Percentiles rank a stretch among this genome's conserved stretches.
Conservation (phyloP, 805 yeast genomes). For the Scheffersomyces lignosus region DNA sequence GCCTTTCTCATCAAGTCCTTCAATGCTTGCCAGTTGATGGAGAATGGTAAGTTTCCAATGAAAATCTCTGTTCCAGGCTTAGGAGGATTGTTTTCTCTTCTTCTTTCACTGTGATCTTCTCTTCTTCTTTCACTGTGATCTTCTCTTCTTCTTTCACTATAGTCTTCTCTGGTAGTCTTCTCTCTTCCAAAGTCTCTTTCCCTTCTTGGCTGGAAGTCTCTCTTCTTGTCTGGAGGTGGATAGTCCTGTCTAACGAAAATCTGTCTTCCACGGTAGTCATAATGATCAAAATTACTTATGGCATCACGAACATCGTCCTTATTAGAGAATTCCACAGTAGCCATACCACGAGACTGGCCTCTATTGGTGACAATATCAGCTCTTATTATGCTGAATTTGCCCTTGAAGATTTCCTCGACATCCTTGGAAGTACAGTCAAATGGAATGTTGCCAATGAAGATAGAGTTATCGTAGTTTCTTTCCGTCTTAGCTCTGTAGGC, state of each 20-base stretch:
- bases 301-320: slow-evolving; percentile 70
- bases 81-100: slow-evolving; percentile 19
- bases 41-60: slow-evolving; percentile 80
- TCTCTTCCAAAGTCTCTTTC: slow-evolving; percentile 16
- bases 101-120: slow-evolving; percentile 14
- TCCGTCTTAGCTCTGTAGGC: slow-evolving; percentile 35
- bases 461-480: slow-evolving; percentile 66
- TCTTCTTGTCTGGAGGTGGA: slow-evolving; percentile 64
- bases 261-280: slow-evolving; percentile 67
- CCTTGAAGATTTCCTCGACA: slow-evolving; percentile 58
- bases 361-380: slow-evolving; percentile 81
- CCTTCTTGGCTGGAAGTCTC: slow-evolving; percentile 15
- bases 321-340: slow-evolving; percentile 78
- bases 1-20: slow-evolving; percentile 79
- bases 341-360: slow-evolving; percentile 87
- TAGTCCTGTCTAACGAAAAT: slow-evolving; percentile 89
- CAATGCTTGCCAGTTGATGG: slow-evolving; percentile 79
- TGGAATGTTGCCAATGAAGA: slow-evolving; percentile 75
- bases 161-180: slow-evolving; percentile 4
- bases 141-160: slow-evolving; percentile 18
- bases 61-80: slow-evolving; percentile 59
- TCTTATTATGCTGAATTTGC: slow-evolving; percentile 52
- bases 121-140: slow-evolving; percentile 17
- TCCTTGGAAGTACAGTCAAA: slow-evolving; percentile 61
- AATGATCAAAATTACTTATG: slow-evolving; percentile 65